Evolutionary conservation across 169 alveolate species (phyloP), one percentile per base, ranked within the genome.

Genomic region (Eimeria zaria): DNA sequence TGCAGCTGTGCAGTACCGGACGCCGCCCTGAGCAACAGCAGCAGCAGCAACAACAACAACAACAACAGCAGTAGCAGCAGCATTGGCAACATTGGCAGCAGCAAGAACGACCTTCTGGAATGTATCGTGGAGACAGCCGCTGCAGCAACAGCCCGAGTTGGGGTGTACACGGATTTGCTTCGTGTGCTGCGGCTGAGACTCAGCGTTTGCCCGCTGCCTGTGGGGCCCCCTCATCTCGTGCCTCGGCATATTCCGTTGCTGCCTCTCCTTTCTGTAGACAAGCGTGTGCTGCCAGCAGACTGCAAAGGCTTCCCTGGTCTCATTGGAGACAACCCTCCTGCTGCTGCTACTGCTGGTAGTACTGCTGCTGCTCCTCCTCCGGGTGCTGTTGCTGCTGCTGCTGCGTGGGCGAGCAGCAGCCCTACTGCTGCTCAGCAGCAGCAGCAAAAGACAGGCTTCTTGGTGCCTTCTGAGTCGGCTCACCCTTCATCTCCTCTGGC

Each of bases 161-260:
- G 81, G 48, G 83, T 78, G 46, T 91, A 76, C 36, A 22, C 91
- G 30, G 96, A 91, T 44, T 69, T 91, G 22, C 12, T 91, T 53
- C 78, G 96, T 8, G 62, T 76, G 58, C 96, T 91, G 67, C 90
- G 96, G 24, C 96, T 91, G 53, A 60, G 83, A 12, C 71, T 33
- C 36, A 51, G 88, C 41, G 48, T 69, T 9, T 74, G 67, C 71
- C 96, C 96, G 1, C 78, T 91, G 41, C 91, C 96, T 33, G 91
- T 74, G 30, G 96, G 96, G 46, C 96, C 96, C 58, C 96, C 96
- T 20, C 96, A 91, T 55, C 91, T 91, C 51, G 89, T 91, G 20
- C 96, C 96, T 30, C 67, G 62, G 30, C 60, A 60, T 51, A 74
- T 91, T 2, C 91, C 81, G 12, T 33, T 91, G 80, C 44, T 74